phyloP scores from a whole-genome alignment of 306 rosid genomes.

The Chamaecrista fasciculata region DNA sequence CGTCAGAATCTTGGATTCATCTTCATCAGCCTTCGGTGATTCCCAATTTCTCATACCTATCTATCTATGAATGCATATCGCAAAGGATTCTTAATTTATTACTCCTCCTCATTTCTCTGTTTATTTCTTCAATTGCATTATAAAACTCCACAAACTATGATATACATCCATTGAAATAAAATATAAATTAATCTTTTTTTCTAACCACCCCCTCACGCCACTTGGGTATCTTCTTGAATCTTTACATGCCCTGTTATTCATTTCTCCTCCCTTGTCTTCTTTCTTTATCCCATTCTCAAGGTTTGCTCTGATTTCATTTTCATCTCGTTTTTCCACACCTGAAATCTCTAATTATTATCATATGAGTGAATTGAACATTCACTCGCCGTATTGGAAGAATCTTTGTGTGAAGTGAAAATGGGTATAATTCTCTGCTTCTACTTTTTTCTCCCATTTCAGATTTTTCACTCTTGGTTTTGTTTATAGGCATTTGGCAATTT shows the following conservation, averaged over 20 bases:
- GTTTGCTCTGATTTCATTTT: not conserved
- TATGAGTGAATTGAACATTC: not conserved
- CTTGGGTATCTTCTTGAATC: slow-evolving; percentile 46
- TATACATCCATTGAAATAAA: not conserved
- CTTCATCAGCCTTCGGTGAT: too few relatives aligned
- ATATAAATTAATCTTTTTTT: not conserved
- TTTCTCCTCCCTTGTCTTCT: not conserved
- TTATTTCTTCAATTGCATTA: too few relatives aligned
- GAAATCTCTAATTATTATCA: slow-evolving; percentile 1
- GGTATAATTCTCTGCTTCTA: slow-evolving; percentile 1
- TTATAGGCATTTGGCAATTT: not conserved
- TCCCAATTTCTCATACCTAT: too few relatives aligned
- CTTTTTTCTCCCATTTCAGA: not conserved
- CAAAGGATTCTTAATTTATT: too few relatives aligned
- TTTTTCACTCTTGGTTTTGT: not conserved
- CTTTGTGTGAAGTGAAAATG: slow-evolving; percentile 29
- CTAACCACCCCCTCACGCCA: not conserved
- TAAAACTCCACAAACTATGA: not conserved
- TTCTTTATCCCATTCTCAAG: not conserved
- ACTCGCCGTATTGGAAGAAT: slow-evolving; percentile 20
- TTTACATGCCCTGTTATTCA: slow-evolving; percentile 25
- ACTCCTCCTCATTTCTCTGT: not conserved
- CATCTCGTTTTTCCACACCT: not conserved
- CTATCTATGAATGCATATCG: too few relatives aligned
- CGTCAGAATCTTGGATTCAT: too few relatives aligned